Evolutionary conservation across 179 eudicot genomes (phyloP).

Genomic region (Beta lomatogona): DNA sequence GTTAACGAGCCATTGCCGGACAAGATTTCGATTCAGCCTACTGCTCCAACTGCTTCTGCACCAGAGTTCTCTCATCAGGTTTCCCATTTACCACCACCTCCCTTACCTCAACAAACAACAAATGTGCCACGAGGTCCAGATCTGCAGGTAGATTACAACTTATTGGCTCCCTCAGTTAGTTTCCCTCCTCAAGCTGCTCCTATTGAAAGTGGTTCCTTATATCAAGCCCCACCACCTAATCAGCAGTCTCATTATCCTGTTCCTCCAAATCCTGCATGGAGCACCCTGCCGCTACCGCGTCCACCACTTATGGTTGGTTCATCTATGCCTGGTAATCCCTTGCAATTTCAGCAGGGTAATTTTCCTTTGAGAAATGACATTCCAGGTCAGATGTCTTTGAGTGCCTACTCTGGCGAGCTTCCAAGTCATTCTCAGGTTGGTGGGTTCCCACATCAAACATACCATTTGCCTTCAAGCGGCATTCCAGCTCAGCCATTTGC

Average conservation of each 20-base stretch:
- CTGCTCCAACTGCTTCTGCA: constrained; percentile 27
- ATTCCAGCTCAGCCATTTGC: constrained; percentile 39
- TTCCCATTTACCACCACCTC: constrained; percentile 42
- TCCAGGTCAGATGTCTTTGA: constrained; percentile 38
- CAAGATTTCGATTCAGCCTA: constrained; percentile 25
- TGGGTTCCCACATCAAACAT: constrained; percentile 41
- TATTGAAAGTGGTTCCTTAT: constrained; percentile 34
- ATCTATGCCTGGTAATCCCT: constrained; percentile 35
- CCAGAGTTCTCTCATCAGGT: constrained; percentile 35
- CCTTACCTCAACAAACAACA: constrained; percentile 36
- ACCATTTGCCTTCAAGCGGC: constrained; percentile 40
- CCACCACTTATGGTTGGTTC: constrained; percentile 37
- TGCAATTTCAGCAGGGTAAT: constrained; percentile 54
- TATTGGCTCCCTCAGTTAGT: constrained; percentile 33
- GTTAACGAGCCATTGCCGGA: constrained; percentile 26
- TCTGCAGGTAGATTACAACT: constrained; percentile 31
- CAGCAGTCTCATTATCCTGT: constrained; percentile 50
- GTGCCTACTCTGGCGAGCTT: constrained; percentile 38
- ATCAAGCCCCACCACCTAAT: constrained; percentile 43
- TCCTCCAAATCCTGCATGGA: constrained; percentile 51
- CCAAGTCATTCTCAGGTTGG: constrained; percentile 45
- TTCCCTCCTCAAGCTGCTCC: constrained; percentile 34
- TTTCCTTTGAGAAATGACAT: constrained; percentile 46
- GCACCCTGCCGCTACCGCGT: constrained; percentile 43
- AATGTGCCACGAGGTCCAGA: constrained; percentile 36